Evolutionary conservation across 2,329 filamentous ascomycete species (phyloP), one percentile per base, ranked within the genome.

Genomic region (Leptodontidium sp.): DNA sequence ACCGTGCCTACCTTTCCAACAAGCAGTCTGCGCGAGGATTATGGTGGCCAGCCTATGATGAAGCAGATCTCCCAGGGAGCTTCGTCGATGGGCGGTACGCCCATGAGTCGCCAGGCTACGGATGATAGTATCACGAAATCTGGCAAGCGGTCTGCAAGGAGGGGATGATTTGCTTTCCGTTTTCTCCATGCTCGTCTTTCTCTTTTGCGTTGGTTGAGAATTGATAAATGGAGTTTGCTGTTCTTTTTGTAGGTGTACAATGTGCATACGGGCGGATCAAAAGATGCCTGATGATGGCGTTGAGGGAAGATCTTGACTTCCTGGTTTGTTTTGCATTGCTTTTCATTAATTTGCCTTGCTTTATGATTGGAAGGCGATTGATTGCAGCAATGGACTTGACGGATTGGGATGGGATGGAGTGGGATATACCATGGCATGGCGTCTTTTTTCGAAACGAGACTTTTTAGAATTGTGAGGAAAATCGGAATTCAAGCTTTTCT

Each of bases 1-100:
- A 67, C 43, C 29, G 17, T 17, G 8, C 52, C 35, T 35, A 12
- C 29, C 2, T 14, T 67, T 12, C 52, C 64, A 11, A 64, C 64
- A 9, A 62, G 65, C 55, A 71, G 67, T 68, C 66, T 69, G n/a
- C 68, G 71, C 21, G 59, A 65, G 35, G 63, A 66, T 24, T 66
- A 66, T 45, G 72, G 73, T 52, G 73, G 70, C 14, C 70, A 67
- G 26, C 53, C 66, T 38, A 73, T 73, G 68, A 57, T 52, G 8
- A 69, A 67, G 24, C 69, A 73, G 47, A 62, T 64, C n/a, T 69
- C 68, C 11, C 64, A 64, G 50, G 67, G 67, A 26, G 61, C 58
- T 9, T 62, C 63, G 12, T 64, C 68, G 29, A 64, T 68, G 45
- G 68, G 68, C 47, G 65, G 69, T 17, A 66, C 57, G 45, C 52